Conservation (phyloP, 2,329 filamentous ascomycete species). For the Pestalotiopsis sp. region DNA sequence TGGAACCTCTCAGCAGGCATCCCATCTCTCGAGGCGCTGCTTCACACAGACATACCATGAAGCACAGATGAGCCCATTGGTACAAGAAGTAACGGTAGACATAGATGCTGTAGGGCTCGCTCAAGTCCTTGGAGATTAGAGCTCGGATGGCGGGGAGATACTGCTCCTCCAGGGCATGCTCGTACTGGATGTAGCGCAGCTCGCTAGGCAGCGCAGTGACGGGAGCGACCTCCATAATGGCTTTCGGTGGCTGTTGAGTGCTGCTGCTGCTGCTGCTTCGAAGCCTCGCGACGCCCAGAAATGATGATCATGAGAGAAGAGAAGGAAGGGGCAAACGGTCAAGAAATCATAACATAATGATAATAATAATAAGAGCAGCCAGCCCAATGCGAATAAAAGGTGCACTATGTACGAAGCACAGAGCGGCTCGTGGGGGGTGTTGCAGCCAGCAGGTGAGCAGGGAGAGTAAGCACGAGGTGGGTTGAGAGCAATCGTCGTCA, state of each 20-base stretch:
- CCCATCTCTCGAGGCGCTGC: neutral
- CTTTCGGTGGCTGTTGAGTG: slow-evolving; percentile 12
- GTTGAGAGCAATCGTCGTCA: slow-evolving; percentile 10
- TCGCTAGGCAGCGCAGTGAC: slow-evolving; percentile 41
- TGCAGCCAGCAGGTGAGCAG: neutral
- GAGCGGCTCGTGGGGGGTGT: neutral
- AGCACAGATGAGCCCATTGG: slow-evolving; percentile 97
- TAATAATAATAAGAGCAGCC: neutral
- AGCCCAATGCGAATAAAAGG: neutral
- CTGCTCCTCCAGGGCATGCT: slow-evolving; percentile 58
- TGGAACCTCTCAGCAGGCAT: neutral
- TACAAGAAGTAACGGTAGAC: slow-evolving; percentile 98
- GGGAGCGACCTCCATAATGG: slow-evolving; percentile 34
- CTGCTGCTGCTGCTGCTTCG: neutral
- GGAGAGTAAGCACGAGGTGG: slow-evolving; percentile 15
- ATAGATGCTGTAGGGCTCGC: slow-evolving; percentile 98
- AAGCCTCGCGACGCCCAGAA: slow-evolving; percentile 2
- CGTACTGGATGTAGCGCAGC: slow-evolving; percentile 62
- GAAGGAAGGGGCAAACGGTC: neutral
- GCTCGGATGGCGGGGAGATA: slow-evolving; percentile 86
- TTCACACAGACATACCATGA: slow-evolving; percentile 63
- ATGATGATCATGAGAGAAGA: slow-evolving; percentile 1
- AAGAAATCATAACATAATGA: neutral
- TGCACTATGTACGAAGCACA: slow-evolving; percentile 4
- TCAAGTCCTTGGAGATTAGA: slow-evolving; percentile 92